phyloP scores from a whole-genome alignment of 331 rosid genomes.

The Dryas integrifolia region DNA sequence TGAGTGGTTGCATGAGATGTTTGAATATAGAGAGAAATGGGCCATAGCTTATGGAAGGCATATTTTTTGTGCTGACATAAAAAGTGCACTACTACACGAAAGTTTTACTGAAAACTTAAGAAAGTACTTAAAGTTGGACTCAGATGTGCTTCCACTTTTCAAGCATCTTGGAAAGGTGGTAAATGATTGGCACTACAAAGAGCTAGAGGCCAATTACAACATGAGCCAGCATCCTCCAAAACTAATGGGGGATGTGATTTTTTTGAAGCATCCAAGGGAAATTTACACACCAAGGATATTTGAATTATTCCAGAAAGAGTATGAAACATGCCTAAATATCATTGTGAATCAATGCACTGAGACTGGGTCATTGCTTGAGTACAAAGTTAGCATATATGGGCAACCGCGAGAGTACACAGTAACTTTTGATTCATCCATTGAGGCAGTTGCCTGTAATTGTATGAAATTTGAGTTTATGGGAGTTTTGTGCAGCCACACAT shows the following conservation, averaged over 20 bases:
- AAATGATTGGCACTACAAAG: conserved; percentile 52
- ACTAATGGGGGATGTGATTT: conserved; percentile 49
- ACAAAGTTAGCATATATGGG: conserved; percentile 45
- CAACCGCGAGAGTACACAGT: conserved; percentile 41
- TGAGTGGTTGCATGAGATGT: conserved; percentile 42
- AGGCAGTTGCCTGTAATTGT: conserved; percentile 55
- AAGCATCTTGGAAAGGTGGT: conserved; percentile 47
- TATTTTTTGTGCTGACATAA: conserved; percentile 52
- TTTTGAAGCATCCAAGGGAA: conserved; percentile 52
- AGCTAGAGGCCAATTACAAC: conserved; percentile 51
- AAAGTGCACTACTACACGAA: conserved; percentile 29
- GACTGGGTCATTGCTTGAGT: conserved; percentile 34
- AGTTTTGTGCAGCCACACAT: conserved; percentile 52
- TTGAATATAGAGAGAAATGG: conserved; percentile 50
- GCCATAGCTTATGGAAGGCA: conserved; percentile 44
- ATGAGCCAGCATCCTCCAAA: conserved; percentile 44
- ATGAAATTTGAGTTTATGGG: conserved; percentile 62
- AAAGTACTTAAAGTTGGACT: conserved; percentile 41
- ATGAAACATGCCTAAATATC: conserved; percentile 46
- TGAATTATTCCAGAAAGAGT: conserved; percentile 51
- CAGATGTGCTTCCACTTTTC: conserved; percentile 38
- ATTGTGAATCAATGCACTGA: conserved; percentile 37
- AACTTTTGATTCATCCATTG: conserved; percentile 40
- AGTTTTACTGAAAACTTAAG: conserved; percentile 38
- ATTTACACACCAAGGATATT: conserved; percentile 52